phyloP scores from a whole-genome alignment of 2,329 filamentous ascomycete genomes.

The Domatiomyces catenatus region DNA sequence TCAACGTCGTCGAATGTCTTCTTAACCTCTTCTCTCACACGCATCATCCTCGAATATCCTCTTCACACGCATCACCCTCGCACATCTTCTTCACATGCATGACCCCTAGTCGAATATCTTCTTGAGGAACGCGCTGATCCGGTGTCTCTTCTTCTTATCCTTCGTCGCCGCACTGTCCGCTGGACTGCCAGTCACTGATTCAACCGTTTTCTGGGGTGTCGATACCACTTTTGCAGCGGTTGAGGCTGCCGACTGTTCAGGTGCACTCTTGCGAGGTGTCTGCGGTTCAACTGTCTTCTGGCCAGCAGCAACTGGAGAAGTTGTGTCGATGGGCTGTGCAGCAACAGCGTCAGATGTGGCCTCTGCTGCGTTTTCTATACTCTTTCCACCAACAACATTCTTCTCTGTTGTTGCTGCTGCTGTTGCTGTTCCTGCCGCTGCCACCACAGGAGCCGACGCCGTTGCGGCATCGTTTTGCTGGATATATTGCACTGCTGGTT shows the following conservation, averaged over 20 bases:
- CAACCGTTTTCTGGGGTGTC: conserved; percentile 11
- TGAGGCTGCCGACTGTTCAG: conserved; percentile 8
- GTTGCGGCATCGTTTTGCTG: conserved; percentile 12
- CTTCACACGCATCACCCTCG: no score
- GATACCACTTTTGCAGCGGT: conserved; percentile 4
- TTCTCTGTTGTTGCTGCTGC: conserved; percentile 1
- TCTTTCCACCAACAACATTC: background rate
- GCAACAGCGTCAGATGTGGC: conserved; percentile 3
- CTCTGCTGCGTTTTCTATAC: background rate
- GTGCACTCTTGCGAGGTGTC: conserved; percentile 1
- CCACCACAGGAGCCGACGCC: conserved; percentile 1
- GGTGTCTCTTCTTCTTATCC: conserved; percentile 53
- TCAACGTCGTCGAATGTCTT: no score
- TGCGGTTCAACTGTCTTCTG: conserved; percentile 3
- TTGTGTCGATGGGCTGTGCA: background rate
- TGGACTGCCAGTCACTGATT: conserved; percentile 18
- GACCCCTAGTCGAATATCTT: conserved; percentile 33
- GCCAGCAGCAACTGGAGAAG: background rate
- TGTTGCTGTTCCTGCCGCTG: conserved; percentile 1
- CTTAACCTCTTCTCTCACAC: no score
- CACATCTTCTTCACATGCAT: background rate
- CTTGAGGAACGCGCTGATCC: conserved; percentile 49
- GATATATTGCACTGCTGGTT: conserved; percentile 15
- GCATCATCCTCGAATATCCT: no score
- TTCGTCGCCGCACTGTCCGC: conserved; percentile 21